Base-by-base conservation (phyloP, 2,329 filamentous ascomycete species). In the Fusarium protoensiforme region DNA sequence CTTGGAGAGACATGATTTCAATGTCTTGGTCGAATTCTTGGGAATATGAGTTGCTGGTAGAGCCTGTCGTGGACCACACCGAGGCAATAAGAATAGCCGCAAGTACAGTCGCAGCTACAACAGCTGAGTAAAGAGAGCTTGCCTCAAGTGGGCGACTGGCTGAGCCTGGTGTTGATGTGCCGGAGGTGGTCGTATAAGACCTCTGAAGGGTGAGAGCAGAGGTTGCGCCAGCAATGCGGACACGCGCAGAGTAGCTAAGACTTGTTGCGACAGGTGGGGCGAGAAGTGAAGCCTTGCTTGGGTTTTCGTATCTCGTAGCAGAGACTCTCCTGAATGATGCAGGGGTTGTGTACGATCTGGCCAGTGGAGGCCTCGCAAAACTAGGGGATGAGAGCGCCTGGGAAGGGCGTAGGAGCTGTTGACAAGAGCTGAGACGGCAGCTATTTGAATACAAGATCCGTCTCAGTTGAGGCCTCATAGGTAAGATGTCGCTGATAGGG, bases 1-100 rank as follows among this genome's bases (percentile, higher is more conserved):
- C 69, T 75, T 87, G 82, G 27, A 78, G 53, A 46, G 85, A 77
- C 86, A 87, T 87, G 35, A 43, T 71, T 68, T 75, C 69, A 18
- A 76, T 18, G 16, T 65, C 64, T 67, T 77, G 68, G 46, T 75
- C 65, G 27, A 68, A 41, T 18, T 67, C 56, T 65, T 60, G 54
- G 29, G 67, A 41, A 16, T 41, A 20, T 11, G 57, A 35, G 24
- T 67, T 57, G 41, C 27, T 36, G 54, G 27, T 18, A 7, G 62
- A 31, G 10, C 61, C 61, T 38, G 31, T 31, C 35, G 36, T 46
- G 48, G 74, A 29, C 76, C 69, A 78, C 46, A 65, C 29, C 38
- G 74, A 74, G 48, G 69, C 56, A 64, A 65, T 38, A 31, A 78
- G 29, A 36, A 71, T 38, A 33, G 67, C 48, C 29, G 73, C 64